These are phyloP conservation scores for Polyporus arcularius DNA, from an alignment of 768 basidiomycete genomes.

Conservation along the genomic window DNA sequence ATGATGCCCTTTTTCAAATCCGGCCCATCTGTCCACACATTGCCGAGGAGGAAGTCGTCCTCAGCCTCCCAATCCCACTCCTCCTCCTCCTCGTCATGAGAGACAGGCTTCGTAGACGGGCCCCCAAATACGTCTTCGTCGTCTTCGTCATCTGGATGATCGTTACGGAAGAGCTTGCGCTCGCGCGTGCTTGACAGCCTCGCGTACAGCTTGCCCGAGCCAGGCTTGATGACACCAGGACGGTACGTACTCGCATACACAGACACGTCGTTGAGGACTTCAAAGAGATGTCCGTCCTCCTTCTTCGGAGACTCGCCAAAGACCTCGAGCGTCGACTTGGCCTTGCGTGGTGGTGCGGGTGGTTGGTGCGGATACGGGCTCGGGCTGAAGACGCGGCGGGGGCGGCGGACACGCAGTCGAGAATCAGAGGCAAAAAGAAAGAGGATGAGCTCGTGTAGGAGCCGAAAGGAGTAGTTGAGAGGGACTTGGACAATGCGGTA, in stretches of 20 bases:
- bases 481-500: constrained; percentile 72
- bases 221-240: constrained; percentile 53
- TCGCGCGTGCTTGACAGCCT: constrained; percentile 34
- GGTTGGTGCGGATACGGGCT: not conserved
- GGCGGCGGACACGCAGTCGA: constrained; percentile 9
- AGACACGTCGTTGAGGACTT: constrained; percentile 51
- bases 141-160: constrained; percentile 11
- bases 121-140: constrained; percentile 7
- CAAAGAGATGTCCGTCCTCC: constrained; percentile 57
- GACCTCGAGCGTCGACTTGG: not conserved
- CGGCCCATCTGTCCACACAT: constrained; percentile 54
- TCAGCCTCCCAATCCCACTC: constrained; percentile 72
- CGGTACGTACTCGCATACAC: constrained; percentile 38
- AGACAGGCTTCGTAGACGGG: not conserved
- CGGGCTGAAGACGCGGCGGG: constrained; percentile 1
- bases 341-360: not conserved
- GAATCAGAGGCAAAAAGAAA: constrained; percentile 52
- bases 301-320: not conserved
- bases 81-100: constrained; percentile 38
- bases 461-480: constrained; percentile 66
- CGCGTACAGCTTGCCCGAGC: constrained; percentile 22
- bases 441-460: constrained; percentile 60
- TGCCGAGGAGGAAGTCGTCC: constrained; percentile 60
- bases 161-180: constrained; percentile 31
- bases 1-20: constrained; percentile 51